A percentile compares a stretch with the other conserved stretches of the same genome.
Conservation (phyloP, 75 land plant species). For the Pinus taeda region DNA sequence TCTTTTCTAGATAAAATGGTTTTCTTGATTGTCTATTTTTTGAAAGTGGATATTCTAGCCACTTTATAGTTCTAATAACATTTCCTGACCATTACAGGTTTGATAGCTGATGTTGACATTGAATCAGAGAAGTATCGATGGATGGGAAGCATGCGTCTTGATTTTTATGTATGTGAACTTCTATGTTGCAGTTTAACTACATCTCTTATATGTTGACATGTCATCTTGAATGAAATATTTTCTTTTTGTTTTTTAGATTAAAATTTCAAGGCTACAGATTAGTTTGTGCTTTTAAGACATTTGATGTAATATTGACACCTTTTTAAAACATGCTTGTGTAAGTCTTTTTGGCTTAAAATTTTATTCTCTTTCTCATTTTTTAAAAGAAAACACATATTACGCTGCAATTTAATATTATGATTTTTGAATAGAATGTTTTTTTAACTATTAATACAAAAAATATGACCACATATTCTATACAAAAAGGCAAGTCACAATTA, state of each 20-base stretch:
- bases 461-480: too few species aligned
- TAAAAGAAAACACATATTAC: too few species aligned
- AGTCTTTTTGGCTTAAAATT: too few species aligned
- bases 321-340: too few species aligned
- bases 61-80: not conserved
- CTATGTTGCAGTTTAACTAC: slow-evolving; percentile 3
- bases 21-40: not conserved
- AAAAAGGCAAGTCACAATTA: too few species aligned
- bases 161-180: slow-evolving; percentile 68
- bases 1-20: not conserved
- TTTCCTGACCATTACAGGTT: slow-evolving; percentile 42
- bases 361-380: too few species aligned
- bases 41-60: not conserved
- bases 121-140: slow-evolving; percentile 93
- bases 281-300: not conserved
- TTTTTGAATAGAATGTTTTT: too few species aligned
- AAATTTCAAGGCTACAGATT: not conserved
- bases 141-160: slow-evolving; percentile 86
- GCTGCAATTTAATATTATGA: too few species aligned
- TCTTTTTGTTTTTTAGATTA: not conserved
- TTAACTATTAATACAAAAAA: too few species aligned
- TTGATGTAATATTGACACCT: too few species aligned
- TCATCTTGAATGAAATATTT: slow-evolving; percentile 1
- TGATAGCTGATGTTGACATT: slow-evolving; percentile 93
- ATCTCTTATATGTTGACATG: not conserved